Conservation (phyloP, 441 rosid species). For the Adansonia madagascariensis region DNA sequence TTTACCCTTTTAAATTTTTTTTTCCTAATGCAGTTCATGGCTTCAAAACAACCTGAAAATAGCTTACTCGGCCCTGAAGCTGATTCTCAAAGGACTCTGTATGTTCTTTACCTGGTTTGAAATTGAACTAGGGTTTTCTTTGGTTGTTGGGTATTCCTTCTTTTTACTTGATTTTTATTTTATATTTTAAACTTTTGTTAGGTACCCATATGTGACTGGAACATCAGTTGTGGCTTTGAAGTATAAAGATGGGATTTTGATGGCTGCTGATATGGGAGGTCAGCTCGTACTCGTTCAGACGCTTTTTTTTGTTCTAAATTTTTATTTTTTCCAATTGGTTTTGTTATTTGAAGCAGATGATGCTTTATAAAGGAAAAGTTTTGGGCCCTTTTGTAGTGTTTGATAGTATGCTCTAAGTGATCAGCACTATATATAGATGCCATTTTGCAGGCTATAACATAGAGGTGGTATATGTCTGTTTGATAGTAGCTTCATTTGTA, state of each 20-base stretch:
- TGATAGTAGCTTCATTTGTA: neutral
- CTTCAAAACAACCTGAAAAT: constrained; percentile 35
- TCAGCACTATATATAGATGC: neutral
- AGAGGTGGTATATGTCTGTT: neutral
- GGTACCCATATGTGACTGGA: constrained; percentile 91
- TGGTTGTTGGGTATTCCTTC: constrained; percentile 11
- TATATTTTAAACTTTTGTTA: constrained; percentile 29
- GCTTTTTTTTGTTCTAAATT: too few relatives aligned
- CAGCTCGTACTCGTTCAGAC: too few relatives aligned
- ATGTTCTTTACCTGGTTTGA: constrained; percentile 16
- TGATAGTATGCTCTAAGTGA: neutral
- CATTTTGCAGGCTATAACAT: constrained; percentile 6
- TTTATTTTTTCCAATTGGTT: neutral
- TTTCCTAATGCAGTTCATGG: constrained; percentile 35
- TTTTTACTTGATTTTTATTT: neutral
- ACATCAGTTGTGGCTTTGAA: constrained; percentile 88
- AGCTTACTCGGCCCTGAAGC: constrained; percentile 47
- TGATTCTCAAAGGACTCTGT: constrained; percentile 67
- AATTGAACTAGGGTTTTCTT: constrained; percentile 16
- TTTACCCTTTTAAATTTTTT: neutral
- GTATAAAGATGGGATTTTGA: constrained; percentile 89
- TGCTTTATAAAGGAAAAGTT: neutral
- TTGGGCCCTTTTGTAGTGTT: neutral
- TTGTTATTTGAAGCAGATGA: neutral
- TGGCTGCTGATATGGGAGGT: constrained; percentile 99